phyloP scores from a whole-genome alignment of 805 yeast species.

The Saccharomycopsis sp. region DNA sequence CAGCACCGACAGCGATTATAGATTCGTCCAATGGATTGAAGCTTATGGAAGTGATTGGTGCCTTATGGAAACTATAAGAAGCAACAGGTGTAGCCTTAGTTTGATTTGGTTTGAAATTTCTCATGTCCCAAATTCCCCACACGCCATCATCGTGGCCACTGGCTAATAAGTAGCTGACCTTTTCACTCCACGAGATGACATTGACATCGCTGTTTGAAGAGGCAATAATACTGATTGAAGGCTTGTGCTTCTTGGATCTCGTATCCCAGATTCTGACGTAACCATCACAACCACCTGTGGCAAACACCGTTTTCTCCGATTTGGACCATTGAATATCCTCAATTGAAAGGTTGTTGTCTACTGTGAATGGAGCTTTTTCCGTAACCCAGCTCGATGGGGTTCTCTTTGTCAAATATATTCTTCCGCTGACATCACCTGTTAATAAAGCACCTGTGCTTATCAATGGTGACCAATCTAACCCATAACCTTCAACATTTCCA shows the following conservation, averaged over 20 bases:
- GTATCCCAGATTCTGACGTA: constrained; percentile 94
- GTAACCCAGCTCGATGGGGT: constrained; percentile 78
- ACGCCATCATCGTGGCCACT: constrained; percentile 96
- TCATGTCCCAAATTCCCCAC: constrained; percentile 98
- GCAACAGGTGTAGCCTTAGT: constrained; percentile 68
- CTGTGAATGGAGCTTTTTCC: constrained; percentile 68
- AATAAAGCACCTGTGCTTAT: constrained; percentile 72
- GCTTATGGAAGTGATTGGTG: constrained; percentile 86
- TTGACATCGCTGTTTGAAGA: constrained; percentile 72
- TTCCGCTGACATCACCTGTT: constrained; percentile 85
- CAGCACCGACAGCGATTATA: constrained; percentile 90
- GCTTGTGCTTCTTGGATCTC: constrained; percentile 83
- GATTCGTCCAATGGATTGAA: constrained; percentile 96
- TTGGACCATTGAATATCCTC: constrained; percentile 98
- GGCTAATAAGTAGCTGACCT: constrained; percentile 80
- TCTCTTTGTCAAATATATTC: constrained; percentile 71
- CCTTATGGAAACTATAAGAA: constrained; percentile 88
- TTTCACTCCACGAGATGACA: constrained; percentile 92
- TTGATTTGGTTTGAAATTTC: constrained; percentile 59
- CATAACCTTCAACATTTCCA: constrained; percentile 96
- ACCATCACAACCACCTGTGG: constrained; percentile 92
- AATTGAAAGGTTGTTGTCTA: constrained; percentile 59
- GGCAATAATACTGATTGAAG: constrained; percentile 80
- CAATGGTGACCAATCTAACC: constrained; percentile 93
- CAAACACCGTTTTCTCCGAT: constrained; percentile 87